A percentile compares a stretch with the other conserved stretches of the same genome.
Conservation (phyloP, 2,329 filamentous ascomycete species). For the Leptographium flavum region DNA sequence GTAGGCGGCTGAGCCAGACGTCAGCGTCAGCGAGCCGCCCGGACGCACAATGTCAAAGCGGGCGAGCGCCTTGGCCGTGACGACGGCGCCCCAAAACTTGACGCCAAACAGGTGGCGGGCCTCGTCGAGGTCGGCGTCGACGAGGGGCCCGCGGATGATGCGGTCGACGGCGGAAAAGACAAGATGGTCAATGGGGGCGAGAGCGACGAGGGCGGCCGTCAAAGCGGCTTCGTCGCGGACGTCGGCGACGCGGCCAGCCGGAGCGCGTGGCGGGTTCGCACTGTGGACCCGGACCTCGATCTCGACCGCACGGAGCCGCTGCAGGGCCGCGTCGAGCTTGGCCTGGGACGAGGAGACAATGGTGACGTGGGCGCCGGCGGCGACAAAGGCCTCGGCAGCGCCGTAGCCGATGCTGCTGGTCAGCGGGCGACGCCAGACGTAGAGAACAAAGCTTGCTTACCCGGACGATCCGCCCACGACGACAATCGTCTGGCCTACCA, state of each 20-base stretch:
- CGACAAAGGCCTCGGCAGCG: conserved; percentile 20
- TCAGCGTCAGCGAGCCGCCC: conserved; percentile 23
- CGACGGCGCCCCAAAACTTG: conserved; percentile 25
- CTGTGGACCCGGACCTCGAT: conserved; percentile 3
- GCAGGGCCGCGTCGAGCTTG: conserved; percentile 18
- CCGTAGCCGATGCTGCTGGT: conserved; percentile 22
- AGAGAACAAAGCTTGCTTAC: conserved; percentile 10
- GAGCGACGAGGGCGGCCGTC: conserved; percentile 15
- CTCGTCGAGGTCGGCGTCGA: conserved; percentile 18
- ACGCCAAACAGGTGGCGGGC: conserved; percentile 23
- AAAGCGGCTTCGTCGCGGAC: conserved; percentile 21
- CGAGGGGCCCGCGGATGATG: conserved; percentile 22
- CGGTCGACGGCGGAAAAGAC: conserved; percentile 23
- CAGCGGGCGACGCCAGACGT: not conserved
- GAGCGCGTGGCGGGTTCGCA: conserved; percentile 3
- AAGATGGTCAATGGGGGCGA: conserved; percentile 23
- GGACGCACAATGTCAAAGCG: conserved; percentile 21
- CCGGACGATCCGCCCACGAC: conserved; percentile 23
- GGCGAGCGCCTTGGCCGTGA: conserved; percentile 20
- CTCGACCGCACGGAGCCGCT: conserved; percentile 12
- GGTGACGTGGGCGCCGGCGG: conserved; percentile 20
- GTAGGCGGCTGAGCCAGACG: conserved; percentile 21
- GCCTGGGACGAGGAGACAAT: conserved; percentile 21
- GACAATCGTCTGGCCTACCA: conserved; percentile 20
- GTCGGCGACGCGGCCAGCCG: conserved; percentile 18